phyloP scores from a whole-genome alignment of 1,284 basidiomycete species.

The Ustilago loliicola region DNA sequence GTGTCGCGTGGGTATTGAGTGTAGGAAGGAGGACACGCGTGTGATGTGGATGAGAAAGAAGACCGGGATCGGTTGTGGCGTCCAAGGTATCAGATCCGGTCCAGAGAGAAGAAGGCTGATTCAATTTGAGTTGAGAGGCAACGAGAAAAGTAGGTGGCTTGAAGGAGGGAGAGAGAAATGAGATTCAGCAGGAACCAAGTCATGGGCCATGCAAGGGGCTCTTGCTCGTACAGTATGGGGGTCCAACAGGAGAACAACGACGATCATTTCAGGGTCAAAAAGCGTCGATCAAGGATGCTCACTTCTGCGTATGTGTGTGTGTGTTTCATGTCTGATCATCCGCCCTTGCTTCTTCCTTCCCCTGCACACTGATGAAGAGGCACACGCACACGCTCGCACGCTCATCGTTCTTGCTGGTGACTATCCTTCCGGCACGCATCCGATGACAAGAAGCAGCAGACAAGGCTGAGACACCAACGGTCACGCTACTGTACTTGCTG shows the following conservation, averaged over 20 bases:
- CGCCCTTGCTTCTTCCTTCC: not conserved
- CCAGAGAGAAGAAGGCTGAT: not conserved
- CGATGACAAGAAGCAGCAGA: not conserved
- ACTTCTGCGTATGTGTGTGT: not conserved
- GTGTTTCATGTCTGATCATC: not conserved
- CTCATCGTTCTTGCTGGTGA: not conserved
- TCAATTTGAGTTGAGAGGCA: not conserved
- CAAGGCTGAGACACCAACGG: no score
- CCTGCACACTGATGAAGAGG: not conserved
- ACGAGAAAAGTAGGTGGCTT: not conserved
- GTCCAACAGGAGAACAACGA: not conserved
- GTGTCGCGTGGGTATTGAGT: not conserved
- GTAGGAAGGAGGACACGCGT: not conserved
- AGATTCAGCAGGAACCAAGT: slow-evolving; percentile 9
- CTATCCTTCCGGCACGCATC: not conserved
- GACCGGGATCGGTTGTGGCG: not conserved
- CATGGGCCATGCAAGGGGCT: slow-evolving; percentile 1
- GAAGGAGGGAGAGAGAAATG: not conserved
- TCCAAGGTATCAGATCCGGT: not conserved
- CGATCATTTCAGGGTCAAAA: slow-evolving; percentile 2
- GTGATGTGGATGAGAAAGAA: not conserved
- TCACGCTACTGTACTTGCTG: not conserved
- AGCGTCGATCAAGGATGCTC: not conserved
- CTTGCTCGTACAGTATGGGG: not conserved
- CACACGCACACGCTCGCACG: not conserved